phyloP scores from a whole-genome alignment of 2,329 filamentous ascomycete genomes.

The Colletotrichum brevisporum region DNA sequence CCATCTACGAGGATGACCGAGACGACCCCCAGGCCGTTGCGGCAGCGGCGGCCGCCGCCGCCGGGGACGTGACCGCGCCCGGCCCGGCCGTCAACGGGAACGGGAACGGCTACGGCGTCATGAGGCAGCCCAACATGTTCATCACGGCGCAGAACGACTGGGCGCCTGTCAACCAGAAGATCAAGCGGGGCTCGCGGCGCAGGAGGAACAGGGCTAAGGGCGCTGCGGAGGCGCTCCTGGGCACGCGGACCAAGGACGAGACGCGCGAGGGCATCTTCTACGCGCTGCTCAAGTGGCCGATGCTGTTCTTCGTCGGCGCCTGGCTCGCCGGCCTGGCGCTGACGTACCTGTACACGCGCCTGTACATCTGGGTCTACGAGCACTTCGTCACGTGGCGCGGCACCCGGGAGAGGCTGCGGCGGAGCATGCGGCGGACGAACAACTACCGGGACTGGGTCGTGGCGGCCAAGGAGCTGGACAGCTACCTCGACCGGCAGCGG shows the following conservation, averaged over 20 bases:
- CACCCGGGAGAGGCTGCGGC: slow-evolving; percentile 77
- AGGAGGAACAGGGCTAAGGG: slow-evolving; percentile 57
- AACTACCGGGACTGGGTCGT: slow-evolving; percentile 88
- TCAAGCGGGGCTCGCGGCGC: slow-evolving; percentile 58
- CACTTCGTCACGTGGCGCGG: slow-evolving; percentile 93
- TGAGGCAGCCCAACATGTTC: slow-evolving; percentile 65
- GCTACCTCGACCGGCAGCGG: slow-evolving; percentile 81
- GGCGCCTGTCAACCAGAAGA: slow-evolving; percentile 85
- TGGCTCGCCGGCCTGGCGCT: slow-evolving; percentile 84
- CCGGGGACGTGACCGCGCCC: slow-evolving; percentile 50
- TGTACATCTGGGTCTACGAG: slow-evolving; percentile 95
- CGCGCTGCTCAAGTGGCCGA: slow-evolving; percentile 89
- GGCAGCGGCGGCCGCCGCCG: slow-evolving; percentile 56
- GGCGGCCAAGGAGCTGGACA: slow-evolving; percentile 84
- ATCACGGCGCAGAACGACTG: slow-evolving; percentile 96
- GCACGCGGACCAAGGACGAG: slow-evolving; percentile 83
- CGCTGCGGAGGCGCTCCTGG: slow-evolving; percentile 57
- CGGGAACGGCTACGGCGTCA: slow-evolving; percentile 41
- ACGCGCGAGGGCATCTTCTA: slow-evolving; percentile 96
- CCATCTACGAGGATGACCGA: slow-evolving; percentile 47
- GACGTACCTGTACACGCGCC: slow-evolving; percentile 83
- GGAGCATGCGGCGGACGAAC: slow-evolving; percentile 77
- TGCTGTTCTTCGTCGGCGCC: slow-evolving; percentile 82
- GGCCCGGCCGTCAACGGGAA: slow-evolving; percentile 33
- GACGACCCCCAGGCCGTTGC: slow-evolving; percentile 54